Base-by-base conservation (phyloP, 495 filamentous ascomycete genomes). In the Podospora bellae-mahoneyi region DNA sequence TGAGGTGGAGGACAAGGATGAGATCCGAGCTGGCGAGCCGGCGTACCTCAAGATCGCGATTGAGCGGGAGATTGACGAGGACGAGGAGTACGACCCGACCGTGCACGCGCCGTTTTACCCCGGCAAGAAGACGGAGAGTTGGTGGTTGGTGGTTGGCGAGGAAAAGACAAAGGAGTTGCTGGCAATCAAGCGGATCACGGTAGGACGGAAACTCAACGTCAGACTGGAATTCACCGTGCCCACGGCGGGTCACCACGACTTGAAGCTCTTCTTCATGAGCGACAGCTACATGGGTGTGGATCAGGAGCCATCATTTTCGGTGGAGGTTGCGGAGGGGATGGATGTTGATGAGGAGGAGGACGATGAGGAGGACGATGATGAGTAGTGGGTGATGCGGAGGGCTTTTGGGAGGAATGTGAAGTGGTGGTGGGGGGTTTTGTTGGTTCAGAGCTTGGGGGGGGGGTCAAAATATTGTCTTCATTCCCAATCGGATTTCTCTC, bases 31-130 rank as follows among this genome's bases (percentile, higher is more conserved):
- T 4, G 92, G 92, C 69, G 85, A 89, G 59, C 91, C 93, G 18
- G 84, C 92, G 19, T 91, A 94, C 74, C 84, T 99, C 74, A 92
- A 90, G 75, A 85, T 99, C 76, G 89, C 88, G 74, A 89, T 98
- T 69, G 89, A 93, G 76, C 90, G 95, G 20, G 93, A 97, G 63
- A 80, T 96, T 0, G 90, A 92, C 39, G 84, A 86, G 65, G 84
- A 87, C 53, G 85, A 87, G 30, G 91, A 95, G 71, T 85, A 89
- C 2, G 91, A 97, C 74, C 87, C 90, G 0, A 89, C 90, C 54
- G 95, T 97, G 3, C 93, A 98, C 77, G 94, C 95, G 66, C 95
- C 95, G 10, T 99, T 97, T 86, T 99, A 94, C 75, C 94, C 95
- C 10, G 84, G 74, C 61, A 87, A 88, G 76, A 99, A 99, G 86